A percentile compares a stretch with the other conserved stretches of the same genome.
Evolutionary conservation across 345 rosid species (phyloP).

Genomic region (Moringa oleifera): DNA sequence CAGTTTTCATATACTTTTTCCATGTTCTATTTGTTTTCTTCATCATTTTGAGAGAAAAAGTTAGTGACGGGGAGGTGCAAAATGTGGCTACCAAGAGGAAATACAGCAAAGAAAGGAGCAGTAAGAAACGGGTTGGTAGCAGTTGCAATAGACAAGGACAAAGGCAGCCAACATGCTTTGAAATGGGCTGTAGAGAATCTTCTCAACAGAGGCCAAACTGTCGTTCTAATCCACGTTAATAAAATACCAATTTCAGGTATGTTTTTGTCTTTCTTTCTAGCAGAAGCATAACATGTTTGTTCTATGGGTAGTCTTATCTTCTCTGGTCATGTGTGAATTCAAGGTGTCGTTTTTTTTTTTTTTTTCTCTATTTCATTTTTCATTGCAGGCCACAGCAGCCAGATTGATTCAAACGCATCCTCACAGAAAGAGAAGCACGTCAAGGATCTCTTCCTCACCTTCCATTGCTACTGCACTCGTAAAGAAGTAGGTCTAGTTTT

Average conservation of each 20-base stretch:
- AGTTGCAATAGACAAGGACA: constrained; percentile 81
- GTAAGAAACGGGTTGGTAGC: constrained; percentile 54
- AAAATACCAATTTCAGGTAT: constrained; percentile 26
- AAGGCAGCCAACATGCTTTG: constrained; percentile 76
- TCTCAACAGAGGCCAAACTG: constrained; percentile 54
- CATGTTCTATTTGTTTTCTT: too few species aligned
- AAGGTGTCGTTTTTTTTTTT: background rate
- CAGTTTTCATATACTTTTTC: too few species aligned
- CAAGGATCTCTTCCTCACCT: constrained; percentile 62
- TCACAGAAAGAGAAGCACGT: too few species aligned
- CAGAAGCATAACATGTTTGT: too few species aligned
- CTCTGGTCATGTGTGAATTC: too few species aligned
- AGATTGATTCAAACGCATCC: too few species aligned
- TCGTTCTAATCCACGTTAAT: constrained; percentile 65
- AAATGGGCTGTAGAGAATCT: constrained; percentile 78
- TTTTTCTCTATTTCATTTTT: constrained; percentile 3
- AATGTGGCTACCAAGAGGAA: constrained; percentile 40
- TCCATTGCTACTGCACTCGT: constrained; percentile 82
- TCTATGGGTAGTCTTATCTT: too few species aligned
- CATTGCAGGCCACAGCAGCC: constrained; percentile 17
- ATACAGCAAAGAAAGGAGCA: constrained; percentile 28
- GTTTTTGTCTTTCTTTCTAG: background rate
- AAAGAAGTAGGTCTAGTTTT: constrained; percentile 64
- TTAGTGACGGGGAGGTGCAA: too few species aligned
- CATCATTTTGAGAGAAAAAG: too few species aligned